Percentiles rank a stretch among this genome's conserved stretches.
Conservation (phyloP, 805 yeast species). For the Middelhovenomyces tepae region DNA sequence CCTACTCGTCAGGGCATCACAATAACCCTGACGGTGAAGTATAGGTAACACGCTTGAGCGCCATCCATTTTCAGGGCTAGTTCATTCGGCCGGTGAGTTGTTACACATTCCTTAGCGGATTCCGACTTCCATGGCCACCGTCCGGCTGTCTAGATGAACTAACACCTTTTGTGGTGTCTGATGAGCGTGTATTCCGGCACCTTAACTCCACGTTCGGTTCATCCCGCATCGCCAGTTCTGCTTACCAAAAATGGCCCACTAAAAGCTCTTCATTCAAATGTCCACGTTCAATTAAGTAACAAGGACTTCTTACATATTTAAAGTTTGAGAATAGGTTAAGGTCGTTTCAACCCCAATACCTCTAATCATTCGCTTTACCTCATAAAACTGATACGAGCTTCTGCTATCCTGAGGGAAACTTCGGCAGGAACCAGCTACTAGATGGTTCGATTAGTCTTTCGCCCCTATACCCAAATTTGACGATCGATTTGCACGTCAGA, state of each 20-base stretch:
- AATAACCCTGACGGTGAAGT: constrained; percentile 33
- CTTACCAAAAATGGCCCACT: constrained; percentile 41
- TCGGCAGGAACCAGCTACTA: constrained; percentile 38
- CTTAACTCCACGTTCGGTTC: constrained; percentile 35
- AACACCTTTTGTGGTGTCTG: constrained; percentile 40
- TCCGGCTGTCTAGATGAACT: constrained; percentile 40
- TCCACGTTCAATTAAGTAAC: constrained; percentile 36
- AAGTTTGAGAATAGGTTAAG: constrained; percentile 36
- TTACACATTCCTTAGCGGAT: constrained; percentile 48
- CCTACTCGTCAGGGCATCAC: constrained; percentile 34
- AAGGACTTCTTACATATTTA: constrained; percentile 36
- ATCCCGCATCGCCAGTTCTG: constrained; percentile 41
- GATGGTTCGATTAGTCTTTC: constrained; percentile 38
- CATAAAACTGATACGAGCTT: constrained; percentile 36
- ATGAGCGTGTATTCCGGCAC: constrained; percentile 38
- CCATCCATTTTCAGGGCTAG: constrained; percentile 38
- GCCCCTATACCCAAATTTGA: constrained; percentile 39
- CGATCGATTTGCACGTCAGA: constrained; percentile 39
- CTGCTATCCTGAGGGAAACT: constrained; percentile 37
- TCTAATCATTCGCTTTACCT: constrained; percentile 36
- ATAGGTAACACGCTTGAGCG: constrained; percentile 36
- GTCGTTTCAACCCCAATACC: constrained; percentile 34
- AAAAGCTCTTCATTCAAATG: constrained; percentile 36
- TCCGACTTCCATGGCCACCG: constrained; percentile 47
- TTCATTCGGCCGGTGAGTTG: constrained; percentile 46